phyloP scores from a whole-genome alignment of 768 basidiomycete genomes.

The Roridomyces roridus region DNA sequence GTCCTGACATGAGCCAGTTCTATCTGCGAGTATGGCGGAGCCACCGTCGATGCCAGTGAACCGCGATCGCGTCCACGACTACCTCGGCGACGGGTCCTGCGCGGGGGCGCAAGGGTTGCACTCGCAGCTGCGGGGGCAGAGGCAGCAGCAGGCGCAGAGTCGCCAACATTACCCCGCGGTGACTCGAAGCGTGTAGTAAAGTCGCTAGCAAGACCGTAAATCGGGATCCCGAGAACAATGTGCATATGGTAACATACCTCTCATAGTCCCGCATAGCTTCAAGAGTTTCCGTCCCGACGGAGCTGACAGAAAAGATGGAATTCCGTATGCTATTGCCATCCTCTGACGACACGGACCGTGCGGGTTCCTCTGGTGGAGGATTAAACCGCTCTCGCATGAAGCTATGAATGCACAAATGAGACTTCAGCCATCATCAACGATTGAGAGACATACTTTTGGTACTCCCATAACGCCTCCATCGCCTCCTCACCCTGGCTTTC shows the following conservation, averaged over 20 bases:
- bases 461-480: slow-evolving; percentile 45
- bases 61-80: slow-evolving; percentile 17
- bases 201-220: slow-evolving; percentile 2
- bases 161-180: background rate
- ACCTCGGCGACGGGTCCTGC: slow-evolving; percentile 19
- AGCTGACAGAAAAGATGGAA: slow-evolving; percentile 21
- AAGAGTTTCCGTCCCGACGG: slow-evolving; percentile 23
- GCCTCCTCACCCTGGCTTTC: slow-evolving; percentile 31
- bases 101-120: too few relatives aligned
- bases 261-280: slow-evolving; percentile 29
- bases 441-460: slow-evolving; percentile 39
- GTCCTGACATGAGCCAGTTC: slow-evolving; percentile 34
- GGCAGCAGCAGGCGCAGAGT: too few relatives aligned
- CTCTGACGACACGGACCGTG: slow-evolving; percentile 9
- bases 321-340: slow-evolving; percentile 15
- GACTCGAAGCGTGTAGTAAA: slow-evolving; percentile 4
- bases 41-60: slow-evolving; percentile 1
- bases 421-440: background rate
- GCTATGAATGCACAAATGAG: slow-evolving; percentile 14
- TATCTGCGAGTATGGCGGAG: slow-evolving; percentile 31
- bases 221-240: background rate
- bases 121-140: too few relatives aligned
- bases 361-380: slow-evolving; percentile 22
- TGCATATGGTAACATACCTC: slow-evolving; percentile 11
- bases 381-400: slow-evolving; percentile 32